Evolutionary conservation across 2,329 filamentous ascomycete species (phyloP).

Genomic region (Fusarium azukiicola): DNA sequence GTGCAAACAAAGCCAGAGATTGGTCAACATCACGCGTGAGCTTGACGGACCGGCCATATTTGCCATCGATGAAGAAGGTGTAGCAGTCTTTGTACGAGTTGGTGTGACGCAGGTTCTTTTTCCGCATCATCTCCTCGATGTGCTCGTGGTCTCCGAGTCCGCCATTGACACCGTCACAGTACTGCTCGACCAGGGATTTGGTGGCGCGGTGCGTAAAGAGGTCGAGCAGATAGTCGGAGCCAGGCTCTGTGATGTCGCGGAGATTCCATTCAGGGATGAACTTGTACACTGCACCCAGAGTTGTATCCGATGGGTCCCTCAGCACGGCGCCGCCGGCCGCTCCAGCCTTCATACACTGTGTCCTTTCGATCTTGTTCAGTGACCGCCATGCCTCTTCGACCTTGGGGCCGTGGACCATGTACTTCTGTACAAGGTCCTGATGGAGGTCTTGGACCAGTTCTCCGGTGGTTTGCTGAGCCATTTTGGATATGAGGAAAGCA

Average conservation of each 20-base stretch:
- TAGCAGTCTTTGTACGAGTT: constrained; percentile 57
- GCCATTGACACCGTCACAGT: constrained; percentile 45
- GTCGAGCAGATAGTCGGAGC: constrained; percentile 62
- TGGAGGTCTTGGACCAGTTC: constrained; percentile 53
- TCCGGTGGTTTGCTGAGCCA: not conserved
- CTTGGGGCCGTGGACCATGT: constrained; percentile 58
- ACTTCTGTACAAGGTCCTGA: constrained; percentile 64
- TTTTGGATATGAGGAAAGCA: not conserved
- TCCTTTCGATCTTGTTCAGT: constrained; percentile 53
- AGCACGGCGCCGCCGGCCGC: constrained; percentile 59
- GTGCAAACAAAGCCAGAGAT: not conserved
- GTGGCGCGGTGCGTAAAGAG: constrained; percentile 64
- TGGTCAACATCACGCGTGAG: constrained; percentile 27
- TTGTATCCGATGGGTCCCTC: constrained; percentile 58
- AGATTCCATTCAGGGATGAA: constrained; percentile 69
- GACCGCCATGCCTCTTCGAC: constrained; percentile 66
- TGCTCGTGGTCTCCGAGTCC: constrained; percentile 57
- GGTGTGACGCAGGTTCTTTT: constrained; percentile 56
- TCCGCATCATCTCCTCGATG: constrained; percentile 61
- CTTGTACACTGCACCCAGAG: constrained; percentile 63
- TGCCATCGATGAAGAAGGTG: constrained; percentile 60
- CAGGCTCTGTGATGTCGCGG: constrained; percentile 61
- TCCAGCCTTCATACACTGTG: constrained; percentile 46
- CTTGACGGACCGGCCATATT: constrained; percentile 63
- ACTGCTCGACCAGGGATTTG: constrained; percentile 57